Conservation (phyloP, 106 monocot genomes). For the Dendrobium nobile region DNA sequence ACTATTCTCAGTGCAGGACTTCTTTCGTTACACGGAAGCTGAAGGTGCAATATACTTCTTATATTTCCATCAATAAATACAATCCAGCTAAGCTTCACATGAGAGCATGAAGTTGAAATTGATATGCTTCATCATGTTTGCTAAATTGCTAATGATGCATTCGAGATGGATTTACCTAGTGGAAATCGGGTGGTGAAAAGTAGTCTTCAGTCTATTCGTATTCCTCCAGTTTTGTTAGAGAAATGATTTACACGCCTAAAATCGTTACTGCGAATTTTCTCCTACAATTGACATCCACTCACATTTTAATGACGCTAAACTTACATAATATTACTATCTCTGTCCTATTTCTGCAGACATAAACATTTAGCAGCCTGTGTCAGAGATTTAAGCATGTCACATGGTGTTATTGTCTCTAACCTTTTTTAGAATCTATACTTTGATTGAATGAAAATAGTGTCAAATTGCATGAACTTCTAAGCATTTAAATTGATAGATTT, state of each 20-base stretch:
- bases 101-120: background rate
- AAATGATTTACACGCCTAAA: too few species aligned
- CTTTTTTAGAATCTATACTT: background rate
- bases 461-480: too few species aligned
- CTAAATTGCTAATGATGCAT: background rate
- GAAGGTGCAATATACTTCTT: constrained; percentile 27
- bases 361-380: too few species aligned
- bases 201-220: too few species aligned
- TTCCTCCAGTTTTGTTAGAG: too few species aligned
- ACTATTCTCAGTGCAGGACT: constrained; percentile 54
- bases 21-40: constrained; percentile 36
- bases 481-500: background rate
- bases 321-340: too few species aligned
- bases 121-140: background rate
- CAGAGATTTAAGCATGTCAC: background rate
- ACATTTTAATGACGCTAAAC: too few species aligned
- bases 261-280: too few species aligned
- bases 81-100: background rate
- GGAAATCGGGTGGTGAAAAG: background rate
- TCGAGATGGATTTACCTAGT: background rate
- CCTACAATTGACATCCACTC: too few species aligned
- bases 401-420: background rate
- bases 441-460: too few species aligned
- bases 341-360: too few species aligned
- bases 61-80: background rate